phyloP scores from a whole-genome alignment of 495 filamentous ascomycete species.

The Pseudoneurospora amorphoporcata region DNA sequence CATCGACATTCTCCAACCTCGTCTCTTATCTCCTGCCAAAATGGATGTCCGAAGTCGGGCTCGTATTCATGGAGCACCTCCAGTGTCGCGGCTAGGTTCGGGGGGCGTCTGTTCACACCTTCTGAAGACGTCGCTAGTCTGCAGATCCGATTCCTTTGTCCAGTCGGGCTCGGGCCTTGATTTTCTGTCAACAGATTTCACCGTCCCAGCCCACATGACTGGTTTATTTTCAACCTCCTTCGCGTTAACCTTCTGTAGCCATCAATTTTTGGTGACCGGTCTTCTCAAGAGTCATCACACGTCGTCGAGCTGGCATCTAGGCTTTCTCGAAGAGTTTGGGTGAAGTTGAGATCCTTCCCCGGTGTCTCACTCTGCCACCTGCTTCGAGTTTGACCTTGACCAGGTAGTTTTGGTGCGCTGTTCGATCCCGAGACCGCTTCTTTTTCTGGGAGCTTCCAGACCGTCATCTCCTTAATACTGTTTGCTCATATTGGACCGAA shows the following conservation, averaged over 20 bases:
- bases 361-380: neutral
- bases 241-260: neutral
- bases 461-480: neutral
- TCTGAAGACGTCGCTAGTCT: constrained; percentile 3
- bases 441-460: neutral
- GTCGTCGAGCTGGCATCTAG: neutral
- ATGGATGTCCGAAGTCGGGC: constrained; percentile 19
- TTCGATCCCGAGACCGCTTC: neutral
- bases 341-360: neutral
- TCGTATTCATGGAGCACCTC: neutral
- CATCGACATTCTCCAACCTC: too few species aligned
- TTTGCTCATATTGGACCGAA: neutral
- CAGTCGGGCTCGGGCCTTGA: constrained; percentile 18
- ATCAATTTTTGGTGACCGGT: neutral
- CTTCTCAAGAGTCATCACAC: neutral
- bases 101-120: neutral
- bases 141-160: constrained; percentile 13
- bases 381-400: neutral
- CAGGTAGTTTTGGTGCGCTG: neutral
- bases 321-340: neutral
- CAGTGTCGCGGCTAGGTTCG: neutral
- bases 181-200: constrained; percentile 22
- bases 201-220: constrained; percentile 18
- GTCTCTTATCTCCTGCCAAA: neutral
- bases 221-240: neutral